Percentiles rank a stretch among this genome's conserved stretches.
phyloP scores from a whole-genome alignment of 345 rosid genomes.

The Conringia planisiliqua region DNA sequence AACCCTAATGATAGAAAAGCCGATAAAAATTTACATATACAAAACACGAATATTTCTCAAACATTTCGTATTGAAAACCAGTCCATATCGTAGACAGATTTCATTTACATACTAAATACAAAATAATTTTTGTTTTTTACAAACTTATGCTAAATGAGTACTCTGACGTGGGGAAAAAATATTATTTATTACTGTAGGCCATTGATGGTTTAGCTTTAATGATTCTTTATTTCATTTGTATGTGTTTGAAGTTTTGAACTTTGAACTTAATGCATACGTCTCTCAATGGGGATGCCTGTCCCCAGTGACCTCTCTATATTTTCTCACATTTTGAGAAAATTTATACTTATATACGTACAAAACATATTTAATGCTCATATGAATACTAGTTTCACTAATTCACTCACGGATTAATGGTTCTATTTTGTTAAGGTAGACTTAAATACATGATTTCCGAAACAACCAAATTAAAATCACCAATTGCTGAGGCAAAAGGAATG shows the following conservation, averaged over 20 bases:
- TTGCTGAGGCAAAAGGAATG: not conserved
- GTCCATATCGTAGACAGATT: not conserved
- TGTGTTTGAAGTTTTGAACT: constrained; percentile 43
- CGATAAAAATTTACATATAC: not conserved
- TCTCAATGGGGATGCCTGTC: constrained; percentile 58
- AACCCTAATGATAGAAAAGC: not conserved
- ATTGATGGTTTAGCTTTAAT: constrained; percentile 46
- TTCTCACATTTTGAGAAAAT: constrained; percentile 2
- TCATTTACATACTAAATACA: not conserved
- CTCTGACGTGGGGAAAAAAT: not conserved
- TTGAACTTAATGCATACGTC: constrained; percentile 50
- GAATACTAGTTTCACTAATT: not conserved
- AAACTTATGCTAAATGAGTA: not conserved
- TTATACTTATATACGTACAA: not conserved
- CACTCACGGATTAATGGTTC: constrained; percentile 18
- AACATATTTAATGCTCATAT: constrained; percentile 16
- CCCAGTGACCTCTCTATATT: constrained; percentile 29
- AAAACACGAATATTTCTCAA: not conserved
- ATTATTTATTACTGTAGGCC: constrained; percentile 9
- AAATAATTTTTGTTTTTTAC: not conserved
- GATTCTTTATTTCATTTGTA: constrained; percentile 9
- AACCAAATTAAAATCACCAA: not conserved
- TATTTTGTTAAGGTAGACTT: constrained; percentile 13
- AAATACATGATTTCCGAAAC: not conserved
- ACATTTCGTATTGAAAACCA: not conserved